Conservation (phyloP, 2,329 filamentous ascomycete genomes). For the Rhytidhysteron rufulum region DNA sequence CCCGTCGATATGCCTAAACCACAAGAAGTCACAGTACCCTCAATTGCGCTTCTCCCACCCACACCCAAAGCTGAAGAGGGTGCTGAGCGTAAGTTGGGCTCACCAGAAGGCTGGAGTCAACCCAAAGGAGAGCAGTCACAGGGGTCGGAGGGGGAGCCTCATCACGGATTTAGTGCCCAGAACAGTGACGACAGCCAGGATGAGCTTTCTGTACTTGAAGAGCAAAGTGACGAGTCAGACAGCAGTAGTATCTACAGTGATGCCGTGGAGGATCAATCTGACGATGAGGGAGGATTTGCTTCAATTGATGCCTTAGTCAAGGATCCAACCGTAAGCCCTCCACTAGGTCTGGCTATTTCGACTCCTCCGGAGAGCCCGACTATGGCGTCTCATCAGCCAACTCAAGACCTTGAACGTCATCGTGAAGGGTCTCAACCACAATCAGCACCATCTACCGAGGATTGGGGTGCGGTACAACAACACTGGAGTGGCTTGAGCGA, state of each 20-base stretch:
- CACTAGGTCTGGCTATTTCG: slow-evolving; percentile 19
- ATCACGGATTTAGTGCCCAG: slow-evolving; percentile 29
- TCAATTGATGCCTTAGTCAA: slow-evolving; percentile 71
- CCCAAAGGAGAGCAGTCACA: no score
- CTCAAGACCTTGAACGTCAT: slow-evolving; percentile 12
- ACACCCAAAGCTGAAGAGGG: slow-evolving; percentile 34
- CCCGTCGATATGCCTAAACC: not conserved
- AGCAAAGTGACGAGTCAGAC: slow-evolving; percentile 24
- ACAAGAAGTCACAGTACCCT: not conserved
- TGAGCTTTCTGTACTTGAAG: not conserved
- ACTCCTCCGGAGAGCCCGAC: slow-evolving; percentile 18
- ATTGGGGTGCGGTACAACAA: slow-evolving; percentile 66
- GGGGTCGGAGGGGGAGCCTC: slow-evolving; percentile 16
- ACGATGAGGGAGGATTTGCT: slow-evolving; percentile 63
- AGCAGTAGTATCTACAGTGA: slow-evolving; percentile 65
- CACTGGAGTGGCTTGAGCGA: slow-evolving; percentile 66
- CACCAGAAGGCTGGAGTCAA: slow-evolving; percentile 58
- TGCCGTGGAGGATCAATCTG: slow-evolving; percentile 67
- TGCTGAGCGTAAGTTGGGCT: slow-evolving; percentile 20
- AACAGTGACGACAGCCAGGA: slow-evolving; percentile 1
- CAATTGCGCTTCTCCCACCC: slow-evolving; percentile 22
- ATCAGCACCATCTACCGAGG: slow-evolving; percentile 29
- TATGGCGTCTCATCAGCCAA: slow-evolving; percentile 9
- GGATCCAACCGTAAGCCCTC: slow-evolving; percentile 44
- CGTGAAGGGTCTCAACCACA: not conserved